Base-by-base conservation (phyloP, 129 eudicot species). In the Silybum marianum region DNA sequence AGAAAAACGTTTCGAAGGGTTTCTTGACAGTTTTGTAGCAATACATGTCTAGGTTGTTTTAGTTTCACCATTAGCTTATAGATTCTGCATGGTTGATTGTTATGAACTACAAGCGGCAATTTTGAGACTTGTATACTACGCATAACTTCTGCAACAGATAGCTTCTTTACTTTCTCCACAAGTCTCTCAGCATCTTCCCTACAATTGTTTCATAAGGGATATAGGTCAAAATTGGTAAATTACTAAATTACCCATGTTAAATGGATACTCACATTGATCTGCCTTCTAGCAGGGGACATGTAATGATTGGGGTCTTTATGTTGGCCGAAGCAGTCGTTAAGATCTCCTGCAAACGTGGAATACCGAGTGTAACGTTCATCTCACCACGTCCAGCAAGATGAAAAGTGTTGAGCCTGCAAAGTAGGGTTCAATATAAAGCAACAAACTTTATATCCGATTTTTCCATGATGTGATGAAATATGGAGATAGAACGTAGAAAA, bases 361-460 rank as follows among this genome's bases (percentile, higher is more conserved):
- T 95, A 77, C 99, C 98, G 13, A 93, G 92, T 58, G 99, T 95
- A 4, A 95, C 99, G 80, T 95, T 95, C 99, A 95, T 93, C 84
- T 95, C 99, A 54, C 99, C 99, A 77, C 99, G 93, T 23, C 99
- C 99, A 36, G 99, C 99, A 81, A 93, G 97, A 93, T 95, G 99
- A 84, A 95, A 95, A 24, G 99, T 95, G 79, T 95, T 95, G 66
- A 95, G 91, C 76, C 99, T 95, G 92, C 72, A 82, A 74, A 25
- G 14, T 18, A 23, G 0, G 23, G 58, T 60, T 76, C 72, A 79
- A 9, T 6, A 78, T 24, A 77, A 24, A 69, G 48, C 82, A 69
- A 69, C 1, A 39, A 21, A 19, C 30, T 21, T 72, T 21, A 39
- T 30, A 32, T 9, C 13, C 13, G 2, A 40, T 40, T 40, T 40